These are phyloP conservation scores for Solanum pimpinellifolium DNA, from an alignment of 257 asterid species.

Conservation along the genomic window DNA sequence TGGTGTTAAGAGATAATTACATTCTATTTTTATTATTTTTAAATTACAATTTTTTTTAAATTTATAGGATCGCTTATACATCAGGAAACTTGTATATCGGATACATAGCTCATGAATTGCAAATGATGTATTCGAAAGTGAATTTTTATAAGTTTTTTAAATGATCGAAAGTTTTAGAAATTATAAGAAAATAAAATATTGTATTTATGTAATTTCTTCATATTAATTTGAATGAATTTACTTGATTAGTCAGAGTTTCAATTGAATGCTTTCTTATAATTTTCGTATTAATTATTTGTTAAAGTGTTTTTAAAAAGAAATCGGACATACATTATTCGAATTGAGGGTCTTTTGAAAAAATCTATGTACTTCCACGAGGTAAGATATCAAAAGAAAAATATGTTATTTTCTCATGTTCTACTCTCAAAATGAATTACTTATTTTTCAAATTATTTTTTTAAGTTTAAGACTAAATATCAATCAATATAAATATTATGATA, in stretches of 20 bases:
- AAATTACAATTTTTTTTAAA: too few relatives aligned
- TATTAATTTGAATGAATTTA: too few relatives aligned
- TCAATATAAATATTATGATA: neutral
- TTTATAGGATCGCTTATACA: neutral
- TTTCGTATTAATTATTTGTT: too few relatives aligned
- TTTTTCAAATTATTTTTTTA: neutral
- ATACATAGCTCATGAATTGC: neutral
- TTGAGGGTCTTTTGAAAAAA: neutral
- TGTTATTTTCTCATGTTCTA: neutral
- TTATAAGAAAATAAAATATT: too few relatives aligned
- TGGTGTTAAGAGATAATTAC: neutral
- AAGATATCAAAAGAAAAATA: neutral
- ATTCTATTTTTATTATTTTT: too few relatives aligned
- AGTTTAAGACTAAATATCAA: neutral
- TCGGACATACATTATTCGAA: neutral
- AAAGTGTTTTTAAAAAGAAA: too few relatives aligned
- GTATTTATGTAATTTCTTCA: too few relatives aligned
- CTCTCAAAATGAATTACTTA: neutral
- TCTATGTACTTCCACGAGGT: neutral
- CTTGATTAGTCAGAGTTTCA: neutral
- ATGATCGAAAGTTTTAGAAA: too few relatives aligned
- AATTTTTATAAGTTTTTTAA: too few relatives aligned
- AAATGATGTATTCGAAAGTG: too few relatives aligned
- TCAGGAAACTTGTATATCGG: too few relatives aligned
- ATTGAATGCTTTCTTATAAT: neutral